Evolutionary conservation across 768 basidiomycete species (phyloP).

Genomic region (Calocera cornea): DNA sequence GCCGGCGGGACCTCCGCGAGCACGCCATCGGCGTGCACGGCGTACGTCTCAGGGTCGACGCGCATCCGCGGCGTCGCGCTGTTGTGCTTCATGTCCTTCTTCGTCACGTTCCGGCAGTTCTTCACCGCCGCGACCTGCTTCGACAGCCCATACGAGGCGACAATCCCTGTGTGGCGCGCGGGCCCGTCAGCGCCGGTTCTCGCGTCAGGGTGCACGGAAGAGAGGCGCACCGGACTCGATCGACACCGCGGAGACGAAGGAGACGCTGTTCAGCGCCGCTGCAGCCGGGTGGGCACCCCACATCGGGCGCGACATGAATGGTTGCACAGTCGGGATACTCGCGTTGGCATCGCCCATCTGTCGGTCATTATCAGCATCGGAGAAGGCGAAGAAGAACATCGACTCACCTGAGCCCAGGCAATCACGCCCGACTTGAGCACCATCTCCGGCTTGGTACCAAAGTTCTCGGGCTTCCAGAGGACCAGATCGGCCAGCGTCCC

Average conservation of each 20-base stretch:
- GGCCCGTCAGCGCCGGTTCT: background rate
- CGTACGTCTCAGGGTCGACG: slow-evolving; percentile 88
- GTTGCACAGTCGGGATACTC: slow-evolving; percentile 92
- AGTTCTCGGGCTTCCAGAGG: slow-evolving; percentile 87
- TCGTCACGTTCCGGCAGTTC: slow-evolving; percentile 58
- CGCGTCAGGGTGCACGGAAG: background rate
- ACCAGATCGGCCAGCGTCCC: slow-evolving; percentile 89
- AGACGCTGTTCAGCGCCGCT: slow-evolving; percentile 70
- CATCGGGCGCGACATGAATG: slow-evolving; percentile 76
- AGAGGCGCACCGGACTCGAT: slow-evolving; percentile 32
- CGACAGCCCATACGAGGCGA: slow-evolving; percentile 51
- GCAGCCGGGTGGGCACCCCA: slow-evolving; percentile 72
- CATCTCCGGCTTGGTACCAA: slow-evolving; percentile 86
- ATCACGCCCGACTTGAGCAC: slow-evolving; percentile 92
- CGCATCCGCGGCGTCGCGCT: slow-evolving; percentile 61
- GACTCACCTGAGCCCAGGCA: slow-evolving; percentile 66
- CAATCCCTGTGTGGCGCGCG: slow-evolving; percentile 29
- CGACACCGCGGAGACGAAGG: slow-evolving; percentile 72
- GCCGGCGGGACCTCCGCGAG: slow-evolving; percentile 68
- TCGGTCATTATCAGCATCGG: background rate
- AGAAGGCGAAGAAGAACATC: background rate
- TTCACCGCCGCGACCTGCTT: slow-evolving; percentile 65
- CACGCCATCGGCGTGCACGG: slow-evolving; percentile 68
- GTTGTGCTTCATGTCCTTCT: slow-evolving; percentile 94
- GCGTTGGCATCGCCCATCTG: slow-evolving; percentile 96